Evolutionary conservation across 768 basidiomycete genomes (phyloP).

Genomic region (Serendipita sp.): DNA sequence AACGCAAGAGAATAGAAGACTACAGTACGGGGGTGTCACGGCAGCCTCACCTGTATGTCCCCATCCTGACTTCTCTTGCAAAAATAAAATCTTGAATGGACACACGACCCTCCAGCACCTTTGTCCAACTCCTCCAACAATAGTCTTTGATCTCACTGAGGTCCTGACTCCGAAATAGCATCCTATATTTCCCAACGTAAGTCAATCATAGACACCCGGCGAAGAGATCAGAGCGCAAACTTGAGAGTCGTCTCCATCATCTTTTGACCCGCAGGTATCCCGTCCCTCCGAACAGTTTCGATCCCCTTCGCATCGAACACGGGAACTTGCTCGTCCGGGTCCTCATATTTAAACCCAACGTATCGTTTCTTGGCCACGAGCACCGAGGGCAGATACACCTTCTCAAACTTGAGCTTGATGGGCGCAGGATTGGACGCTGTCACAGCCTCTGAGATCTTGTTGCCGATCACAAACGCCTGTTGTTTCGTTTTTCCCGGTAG

Average conservation of each 20-base stretch:
- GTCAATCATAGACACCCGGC: conserved; percentile 4
- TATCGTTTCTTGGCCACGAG: conserved; percentile 98
- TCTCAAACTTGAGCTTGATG: conserved; percentile 95
- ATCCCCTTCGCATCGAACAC: conserved; percentile 95
- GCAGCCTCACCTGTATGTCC: conserved; percentile 63
- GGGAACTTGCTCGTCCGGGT: conserved; percentile 59
- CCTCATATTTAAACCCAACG: conserved; percentile 92
- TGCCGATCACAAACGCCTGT: conserved; percentile 82
- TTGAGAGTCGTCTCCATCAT: conserved; percentile 84
- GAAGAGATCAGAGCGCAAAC: conserved; percentile 27
- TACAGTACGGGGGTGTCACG: too few relatives aligned
- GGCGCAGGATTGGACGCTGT: conserved; percentile 80
- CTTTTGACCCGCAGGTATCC: conserved; percentile 78
- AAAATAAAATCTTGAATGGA: conserved; percentile 91
- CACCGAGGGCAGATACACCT: conserved; percentile 90
- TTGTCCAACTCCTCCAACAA: conserved; percentile 70
- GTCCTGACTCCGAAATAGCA: conserved; percentile 81
- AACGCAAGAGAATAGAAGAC: not conserved
- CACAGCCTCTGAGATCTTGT: conserved; percentile 81
- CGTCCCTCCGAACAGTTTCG: conserved; percentile 89
- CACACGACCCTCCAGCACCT: conserved; percentile 62
- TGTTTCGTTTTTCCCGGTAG: conserved; percentile 84
- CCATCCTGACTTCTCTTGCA: conserved; percentile 85
- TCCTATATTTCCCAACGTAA: conserved; percentile 30
- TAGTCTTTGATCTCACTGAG: conserved; percentile 81